These are phyloP conservation scores for Glycine tomentella DNA, from an alignment of 306 rosid species.

Conservation along the genomic window DNA sequence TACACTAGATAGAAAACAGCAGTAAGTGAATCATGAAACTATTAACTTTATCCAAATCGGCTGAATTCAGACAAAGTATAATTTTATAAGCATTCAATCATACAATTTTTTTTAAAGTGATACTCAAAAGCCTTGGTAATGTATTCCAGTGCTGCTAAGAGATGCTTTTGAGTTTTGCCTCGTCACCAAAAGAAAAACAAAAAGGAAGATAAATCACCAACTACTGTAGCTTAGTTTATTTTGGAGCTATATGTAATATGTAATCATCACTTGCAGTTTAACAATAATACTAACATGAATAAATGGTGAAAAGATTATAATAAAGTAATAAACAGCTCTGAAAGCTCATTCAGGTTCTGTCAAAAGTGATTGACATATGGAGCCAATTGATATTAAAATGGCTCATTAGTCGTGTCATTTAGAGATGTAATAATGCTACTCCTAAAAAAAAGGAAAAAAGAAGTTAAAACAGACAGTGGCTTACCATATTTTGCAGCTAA, in stretches of 20 bases:
- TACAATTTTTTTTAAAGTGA: constrained; percentile 17
- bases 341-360: constrained; percentile 10
- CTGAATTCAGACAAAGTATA: background rate
- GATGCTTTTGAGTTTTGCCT: constrained; percentile 21
- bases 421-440: background rate
- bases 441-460: constrained; percentile 18
- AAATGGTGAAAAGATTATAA: constrained; percentile 31
- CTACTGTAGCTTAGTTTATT: constrained; percentile 33
- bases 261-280: constrained; percentile 20
- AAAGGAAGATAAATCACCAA: constrained; percentile 33
- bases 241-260: background rate
- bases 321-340: background rate
- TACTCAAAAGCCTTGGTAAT: constrained; percentile 39
- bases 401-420: too few species aligned
- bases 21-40: background rate
- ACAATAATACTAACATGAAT: background rate
- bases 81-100: constrained; percentile 24
- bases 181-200: constrained; percentile 26
- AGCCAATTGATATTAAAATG: constrained; percentile 33
- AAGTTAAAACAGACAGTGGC: constrained; percentile 31
- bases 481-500: constrained; percentile 89
- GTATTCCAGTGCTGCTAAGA: constrained; percentile 27
- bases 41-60: too few species aligned
- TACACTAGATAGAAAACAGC: constrained; percentile 40
- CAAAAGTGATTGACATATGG: constrained; percentile 11